Evolutionary conservation across 192 early-diverging fungal genomes (phyloP), one percentile per base, ranked within the genome.

Genomic region (Chytriomyces confervae): DNA sequence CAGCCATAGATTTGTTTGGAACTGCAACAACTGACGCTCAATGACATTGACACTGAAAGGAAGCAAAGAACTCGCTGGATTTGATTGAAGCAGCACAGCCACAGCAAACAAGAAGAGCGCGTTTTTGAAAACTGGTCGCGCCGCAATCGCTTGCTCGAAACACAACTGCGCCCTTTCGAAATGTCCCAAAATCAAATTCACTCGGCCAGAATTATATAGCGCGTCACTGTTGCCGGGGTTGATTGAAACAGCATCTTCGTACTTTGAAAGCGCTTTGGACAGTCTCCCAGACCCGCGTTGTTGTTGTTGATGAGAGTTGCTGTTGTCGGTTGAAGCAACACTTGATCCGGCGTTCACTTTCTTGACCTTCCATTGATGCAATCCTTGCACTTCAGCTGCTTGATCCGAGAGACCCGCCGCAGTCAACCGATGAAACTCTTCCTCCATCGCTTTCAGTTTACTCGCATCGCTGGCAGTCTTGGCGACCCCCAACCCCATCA

Each of bases 401-500:
- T 86, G 72, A 60, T 86, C 80, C 5, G 79, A 76, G 3, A 72
- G 61, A 48, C 85, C 83, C 13, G 76, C 51, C 9, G 36, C 82
- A 18, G 50, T 45, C 7, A 89, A 68, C 16, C 86, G 63, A 45
- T 86, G 84, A 71, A 82, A 89, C 64, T 89, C 87, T 27, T 45
- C 83, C 51, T 87, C 86, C 20, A 89, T 84, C 23, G 86, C 87
- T 63, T 80, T 76, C 1, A 89, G 45, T 75, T 85, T 82, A 3
- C 61, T 57, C 3, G 78, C 75, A 64, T 89, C 77, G 67, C 70
- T 83, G 36, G 83, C 81, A 66, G 45, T 65, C 43, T 62, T 75
- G n/a, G 78, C 36, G 8, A 88, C 76, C 0, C 81, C 86, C 6
- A 89, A 79, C 10, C 78, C 69, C 47, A 81, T 62, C 45, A 89